A percentile compares a stretch with the other conserved stretches of the same genome.
Evolutionary conservation across 2,329 filamentous ascomycete genomes (phyloP).

Genomic region (Sporothrix curviconia): DNA sequence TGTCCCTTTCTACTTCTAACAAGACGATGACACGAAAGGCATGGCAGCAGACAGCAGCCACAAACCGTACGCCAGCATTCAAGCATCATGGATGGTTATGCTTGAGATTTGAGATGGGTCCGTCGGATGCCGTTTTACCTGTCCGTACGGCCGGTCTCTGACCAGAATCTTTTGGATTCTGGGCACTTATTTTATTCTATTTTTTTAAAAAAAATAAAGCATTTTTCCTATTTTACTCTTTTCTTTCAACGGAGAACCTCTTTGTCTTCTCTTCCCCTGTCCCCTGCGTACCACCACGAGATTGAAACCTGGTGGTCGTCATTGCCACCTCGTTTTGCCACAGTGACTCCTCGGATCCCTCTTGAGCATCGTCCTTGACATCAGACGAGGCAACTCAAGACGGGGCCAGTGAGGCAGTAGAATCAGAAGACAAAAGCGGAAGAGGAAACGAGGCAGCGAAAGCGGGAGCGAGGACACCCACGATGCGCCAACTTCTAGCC

Average conservation of each 20-base stretch:
- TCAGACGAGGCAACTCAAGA: conserved; percentile 3
- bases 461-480: too few species aligned
- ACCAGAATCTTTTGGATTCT: too few species aligned
- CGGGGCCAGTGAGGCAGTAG: background rate
- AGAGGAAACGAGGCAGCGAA: too few species aligned
- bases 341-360: background rate
- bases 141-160: too few species aligned
- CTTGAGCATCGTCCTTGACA: background rate
- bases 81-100: too few species aligned
- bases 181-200: background rate
- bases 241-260: too few species aligned
- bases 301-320: background rate
- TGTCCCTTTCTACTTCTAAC: conserved; percentile 4
- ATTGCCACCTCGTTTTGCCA: background rate
- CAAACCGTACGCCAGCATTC: too few species aligned
- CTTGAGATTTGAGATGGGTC: too few species aligned
- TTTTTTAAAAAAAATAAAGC: too few species aligned
- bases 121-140: too few species aligned
- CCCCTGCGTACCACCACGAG: background rate
- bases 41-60: too few species aligned
- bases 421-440: background rate
- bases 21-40: conserved; percentile 5
- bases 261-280: background rate
- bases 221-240: background rate
- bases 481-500: too few species aligned